Evolutionary conservation across 1,139 yeast species (phyloP).

Genomic region (Suhomyces wounanorum): DNA sequence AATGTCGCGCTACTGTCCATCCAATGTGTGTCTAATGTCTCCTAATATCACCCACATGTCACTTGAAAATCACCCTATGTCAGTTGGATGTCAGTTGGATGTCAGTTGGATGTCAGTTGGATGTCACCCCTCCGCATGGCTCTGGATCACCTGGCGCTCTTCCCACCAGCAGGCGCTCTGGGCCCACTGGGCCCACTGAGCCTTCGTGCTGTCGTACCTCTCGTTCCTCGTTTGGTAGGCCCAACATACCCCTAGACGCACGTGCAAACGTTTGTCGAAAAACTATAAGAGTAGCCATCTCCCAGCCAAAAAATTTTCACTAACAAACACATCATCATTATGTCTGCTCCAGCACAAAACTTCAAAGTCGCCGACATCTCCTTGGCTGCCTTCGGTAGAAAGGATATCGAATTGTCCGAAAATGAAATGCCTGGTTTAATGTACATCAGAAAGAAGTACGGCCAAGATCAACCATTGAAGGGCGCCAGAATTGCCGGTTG

Average conservation of each 20-base stretch:
- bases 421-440: slow-evolving; percentile 99
- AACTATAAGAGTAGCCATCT: slow-evolving; percentile 7
- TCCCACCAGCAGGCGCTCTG: neutral
- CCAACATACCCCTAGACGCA: slow-evolving; percentile 3
- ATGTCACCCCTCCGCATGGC: neutral
- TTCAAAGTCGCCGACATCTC: slow-evolving; percentile 98
- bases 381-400: slow-evolving; percentile 99
- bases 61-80: too few relatives aligned
- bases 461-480: slow-evolving; percentile 89
- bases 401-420: slow-evolving; percentile 98
- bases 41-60: neutral
- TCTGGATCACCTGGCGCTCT: neutral
- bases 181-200: neutral
- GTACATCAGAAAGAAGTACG: slow-evolving; percentile 95
- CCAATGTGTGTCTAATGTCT: too few relatives aligned
- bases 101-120: neutral
- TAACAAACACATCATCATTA: slow-evolving; percentile 3
- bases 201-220: neutral
- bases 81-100: neutral
- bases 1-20: too few relatives aligned
- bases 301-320: slow-evolving; percentile 8
- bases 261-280: slow-evolving; percentile 3
- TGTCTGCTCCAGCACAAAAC: slow-evolving; percentile 37
- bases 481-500: slow-evolving; percentile 99
- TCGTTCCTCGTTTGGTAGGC: neutral